These are phyloP conservation scores for Exserohilum rostratum DNA, from an alignment of 2,329 filamentous ascomycete genomes.

Conservation along the genomic window DNA sequence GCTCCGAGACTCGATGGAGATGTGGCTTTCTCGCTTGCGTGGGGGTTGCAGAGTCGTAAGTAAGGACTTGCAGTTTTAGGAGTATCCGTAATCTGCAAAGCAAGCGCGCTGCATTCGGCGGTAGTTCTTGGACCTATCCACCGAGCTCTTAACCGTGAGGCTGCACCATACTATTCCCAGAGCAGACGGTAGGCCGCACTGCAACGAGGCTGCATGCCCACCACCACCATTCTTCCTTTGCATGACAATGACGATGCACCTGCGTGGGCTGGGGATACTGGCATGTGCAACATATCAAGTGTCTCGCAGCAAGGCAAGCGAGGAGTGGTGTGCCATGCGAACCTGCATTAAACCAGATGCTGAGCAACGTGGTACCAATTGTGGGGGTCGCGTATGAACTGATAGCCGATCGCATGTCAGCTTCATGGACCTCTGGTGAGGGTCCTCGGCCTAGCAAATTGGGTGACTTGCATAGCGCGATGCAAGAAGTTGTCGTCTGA, in stretches of 20 bases:
- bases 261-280: slow-evolving; percentile 1
- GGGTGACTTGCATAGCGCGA: slow-evolving; percentile 7
- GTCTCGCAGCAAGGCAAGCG: background rate
- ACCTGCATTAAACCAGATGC: slow-evolving; percentile 3
- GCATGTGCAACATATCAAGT: slow-evolving; percentile 1
- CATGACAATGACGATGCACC: slow-evolving; percentile 3
- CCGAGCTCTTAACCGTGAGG: too few relatives aligned
- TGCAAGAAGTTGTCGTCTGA: slow-evolving; percentile 12
- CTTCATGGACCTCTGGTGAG: slow-evolving; percentile 4
- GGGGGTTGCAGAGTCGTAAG: slow-evolving; percentile 6
- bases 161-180: slow-evolving; percentile 14
- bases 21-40: slow-evolving; percentile 4
- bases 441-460: background rate
- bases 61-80: background rate
- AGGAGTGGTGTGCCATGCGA: slow-evolving; percentile 4
- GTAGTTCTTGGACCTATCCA: too few relatives aligned
- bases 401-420: slow-evolving; percentile 8
- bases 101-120: slow-evolving; percentile 17
- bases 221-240: background rate
- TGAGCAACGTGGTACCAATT: slow-evolving; percentile 12
- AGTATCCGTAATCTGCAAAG: slow-evolving; percentile 15
- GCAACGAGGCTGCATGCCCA: slow-evolving; percentile 7
- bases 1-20: background rate
- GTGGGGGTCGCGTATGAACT: slow-evolving; percentile 12
- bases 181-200: slow-evolving; percentile 10